Base-by-base conservation (phyloP, 2,329 filamentous ascomycete species). In the Chaetomium olivaceum region DNA sequence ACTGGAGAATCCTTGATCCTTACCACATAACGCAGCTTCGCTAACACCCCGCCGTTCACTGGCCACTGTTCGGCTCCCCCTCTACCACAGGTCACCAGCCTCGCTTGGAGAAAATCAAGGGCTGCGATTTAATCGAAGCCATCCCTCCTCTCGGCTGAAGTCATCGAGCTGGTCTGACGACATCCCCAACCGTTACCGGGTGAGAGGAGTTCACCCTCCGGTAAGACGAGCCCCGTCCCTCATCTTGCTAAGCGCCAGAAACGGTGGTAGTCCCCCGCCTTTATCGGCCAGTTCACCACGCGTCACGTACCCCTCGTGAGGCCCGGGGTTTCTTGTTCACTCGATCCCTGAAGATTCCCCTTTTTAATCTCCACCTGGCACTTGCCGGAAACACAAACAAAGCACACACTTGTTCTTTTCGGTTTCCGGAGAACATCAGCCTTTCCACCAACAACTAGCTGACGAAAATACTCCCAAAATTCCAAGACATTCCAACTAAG, bases 1-100 rank as follows among this genome's bases (percentile, higher is more conserved):
- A 67, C 62, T 68, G 67, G 66, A 71, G 68, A 68, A 74, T 67
- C 73, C 73, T 68, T 71, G 69, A 68, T 67, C 71, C 70, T 71
- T 73, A 72, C 64, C 69, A 72, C 71, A 70, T 72, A 72, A 69
- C 71, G 65, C 65, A 71, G 63, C 63, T 67, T 62, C 68, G 69
- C 68, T 71, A 72, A 71, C 71, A 70, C 71, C 70, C 69, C 70
- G 64, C 70, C 62, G 67, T 67, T 67, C 62, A 58, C 63, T 71
- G 65, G 36, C 65, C 66, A 67, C 62, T 66, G 64, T 69, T 69
- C 62, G 16, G 21, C 68, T 63, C 59, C 33, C 43, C 16, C 68
- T 69, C 64, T 55, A 33, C 52, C 52, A 55, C 67, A 64, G 27
- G 62, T 63, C 62, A 46, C 61, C 58, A 67, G 63, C 61, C 68